These are phyloP conservation scores for Trypanosoma scelopori DNA, from an alignment of 208 protist genomes.

Conservation along the genomic window DNA sequence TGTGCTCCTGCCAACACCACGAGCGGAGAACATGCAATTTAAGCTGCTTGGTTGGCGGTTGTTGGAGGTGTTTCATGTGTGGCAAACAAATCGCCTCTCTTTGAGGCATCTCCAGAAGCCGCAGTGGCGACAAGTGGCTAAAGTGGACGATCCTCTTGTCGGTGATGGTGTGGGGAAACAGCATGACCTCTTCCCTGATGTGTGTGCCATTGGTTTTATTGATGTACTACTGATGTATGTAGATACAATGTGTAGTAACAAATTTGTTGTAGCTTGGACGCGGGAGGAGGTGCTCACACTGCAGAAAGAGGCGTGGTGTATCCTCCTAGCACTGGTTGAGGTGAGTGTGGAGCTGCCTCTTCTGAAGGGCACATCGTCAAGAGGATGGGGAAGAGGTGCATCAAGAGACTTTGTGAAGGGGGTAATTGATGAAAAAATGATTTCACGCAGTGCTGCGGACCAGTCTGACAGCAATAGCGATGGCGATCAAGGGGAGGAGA, in stretches of 20 bases:
- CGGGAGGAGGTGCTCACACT: constrained; percentile 66
- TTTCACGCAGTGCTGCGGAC: background rate
- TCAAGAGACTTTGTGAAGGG: background rate
- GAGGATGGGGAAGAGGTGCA: background rate
- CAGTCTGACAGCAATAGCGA: background rate
- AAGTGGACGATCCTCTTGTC: no score
- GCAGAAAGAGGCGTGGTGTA: constrained; percentile 67
- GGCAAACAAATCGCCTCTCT: constrained; percentile 55
- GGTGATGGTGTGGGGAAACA: constrained; percentile 4
- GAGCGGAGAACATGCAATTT: constrained; percentile 59
- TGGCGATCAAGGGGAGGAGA: no score
- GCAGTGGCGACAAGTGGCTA: background rate
- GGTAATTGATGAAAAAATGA: background rate
- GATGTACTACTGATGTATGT: constrained; percentile 73
- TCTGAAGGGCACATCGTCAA: background rate
- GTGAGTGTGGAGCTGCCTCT: constrained; percentile 1
- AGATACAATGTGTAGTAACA: constrained; percentile 46
- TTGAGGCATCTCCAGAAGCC: background rate
- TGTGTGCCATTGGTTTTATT: constrained; percentile 58
- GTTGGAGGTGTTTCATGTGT: constrained; percentile 59
- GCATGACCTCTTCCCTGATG: constrained; percentile 41
- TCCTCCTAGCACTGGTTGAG: constrained; percentile 62
- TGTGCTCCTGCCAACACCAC: constrained; percentile 54
- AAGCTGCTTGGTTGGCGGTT: constrained; percentile 78
- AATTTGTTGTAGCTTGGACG: constrained; percentile 61